Evolutionary conservation across 2,329 filamentous ascomycete genomes (phyloP), one percentile per base, ranked within the genome.

Genomic region (Hypoxylon sp.): DNA sequence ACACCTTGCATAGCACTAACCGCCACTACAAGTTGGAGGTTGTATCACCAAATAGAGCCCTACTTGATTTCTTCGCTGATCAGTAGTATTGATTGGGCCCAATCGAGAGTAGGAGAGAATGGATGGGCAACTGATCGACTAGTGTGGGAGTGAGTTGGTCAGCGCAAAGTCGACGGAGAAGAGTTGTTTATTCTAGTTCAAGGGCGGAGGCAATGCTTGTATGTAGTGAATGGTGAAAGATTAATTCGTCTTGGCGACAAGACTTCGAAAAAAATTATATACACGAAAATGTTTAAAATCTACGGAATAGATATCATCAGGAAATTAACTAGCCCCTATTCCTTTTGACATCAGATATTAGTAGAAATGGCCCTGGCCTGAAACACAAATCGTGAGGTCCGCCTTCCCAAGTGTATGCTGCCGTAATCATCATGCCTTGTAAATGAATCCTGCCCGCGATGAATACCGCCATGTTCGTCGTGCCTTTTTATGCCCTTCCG

Each of bases 201-300:
- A 27, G 17, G 17, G 4, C 15, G 17, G 17, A 50, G 27, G 24
- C 2, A 10, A 48, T n/a, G 17, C 17, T 46, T 35, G 29, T 2
- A 4, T 35, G 29, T 2, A 4, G 24, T 19, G 35, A 27, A 59
- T 42, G 11, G 8, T 35, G 48, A 52, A 27, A 19, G 59, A 63
- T 66, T 65, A 66, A 64, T 58, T 31, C 6, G 62, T 55, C 42
- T 62, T 27, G 60, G 10, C 56, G 31, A 51, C 15, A 67, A 29
- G 57, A n/a, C 47, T 56, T 7, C 42, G 24, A 60, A 60, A 60
- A 60, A 66, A 69, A 53, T 11, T 70, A 69, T 72, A 57, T 70
- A 68, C 67, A 70, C 11, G 70, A 70, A 72, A 53, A 29, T 44
- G 39, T 44, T 65, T 19, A 59, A 52, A 17, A 54, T 61, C 57